phyloP scores from a whole-genome alignment of 495 filamentous ascomycete genomes.

The Neurospora discreta region DNA sequence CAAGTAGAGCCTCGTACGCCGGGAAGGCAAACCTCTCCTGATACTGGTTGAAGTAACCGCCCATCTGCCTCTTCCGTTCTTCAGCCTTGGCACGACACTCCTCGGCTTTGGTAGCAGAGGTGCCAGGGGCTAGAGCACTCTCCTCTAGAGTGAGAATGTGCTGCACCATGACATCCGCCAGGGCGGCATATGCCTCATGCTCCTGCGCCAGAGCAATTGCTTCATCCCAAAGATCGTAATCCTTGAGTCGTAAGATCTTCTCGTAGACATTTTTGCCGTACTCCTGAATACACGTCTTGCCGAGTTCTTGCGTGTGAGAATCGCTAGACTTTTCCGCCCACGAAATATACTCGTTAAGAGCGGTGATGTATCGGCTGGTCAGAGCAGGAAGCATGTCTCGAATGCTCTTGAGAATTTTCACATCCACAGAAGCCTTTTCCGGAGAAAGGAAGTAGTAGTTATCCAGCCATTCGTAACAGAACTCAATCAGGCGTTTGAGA shows the following conservation, averaged over 20 bases:
- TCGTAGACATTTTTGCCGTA: conserved; percentile 29
- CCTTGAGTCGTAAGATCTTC: conserved; percentile 43
- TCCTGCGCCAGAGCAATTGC: conserved; percentile 66
- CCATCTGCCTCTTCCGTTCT: conserved; percentile 28
- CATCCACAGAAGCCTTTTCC: conserved; percentile 8
- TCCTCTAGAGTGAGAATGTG: conserved; percentile 26
- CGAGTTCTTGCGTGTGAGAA: conserved; percentile 19
- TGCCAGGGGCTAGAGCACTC: conserved; percentile 8
- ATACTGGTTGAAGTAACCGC: conserved; percentile 59
- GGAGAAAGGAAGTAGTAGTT: conserved; percentile 3
- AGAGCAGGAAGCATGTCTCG: conserved; percentile 29
- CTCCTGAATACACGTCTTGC: conserved; percentile 22
- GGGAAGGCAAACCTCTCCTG: conserved; percentile 69
- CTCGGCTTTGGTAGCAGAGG: conserved; percentile 13
- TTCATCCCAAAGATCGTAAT: conserved; percentile 55
- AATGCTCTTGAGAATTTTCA: conserved; percentile 22
- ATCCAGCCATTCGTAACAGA: conserved; percentile 29
- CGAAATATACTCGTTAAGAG: conserved; percentile 28
- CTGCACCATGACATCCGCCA: conserved; percentile 48
- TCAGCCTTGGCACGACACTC: conserved; percentile 18
- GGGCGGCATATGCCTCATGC: conserved; percentile 54
- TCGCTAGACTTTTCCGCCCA: conserved; percentile 31
- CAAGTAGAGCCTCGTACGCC: conserved; percentile 66
- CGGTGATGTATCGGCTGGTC: conserved; percentile 34
- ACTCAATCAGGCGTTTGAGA: conserved; percentile 42